Conservation (phyloP, 2,329 filamentous ascomycete species). For the Aphanocladium album region DNA sequence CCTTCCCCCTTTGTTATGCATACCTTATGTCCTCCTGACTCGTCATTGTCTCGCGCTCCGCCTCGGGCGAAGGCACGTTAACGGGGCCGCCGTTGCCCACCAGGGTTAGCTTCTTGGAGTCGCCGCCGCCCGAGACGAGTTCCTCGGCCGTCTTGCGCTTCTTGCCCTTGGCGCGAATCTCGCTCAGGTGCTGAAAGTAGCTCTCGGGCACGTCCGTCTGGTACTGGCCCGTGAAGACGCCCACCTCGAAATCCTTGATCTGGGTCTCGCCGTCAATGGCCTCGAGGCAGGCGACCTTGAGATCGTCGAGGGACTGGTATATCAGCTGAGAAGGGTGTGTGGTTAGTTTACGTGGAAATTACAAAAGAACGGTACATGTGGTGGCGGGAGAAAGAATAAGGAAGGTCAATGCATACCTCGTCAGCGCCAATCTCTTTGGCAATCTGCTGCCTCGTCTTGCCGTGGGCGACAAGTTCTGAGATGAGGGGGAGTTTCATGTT, state of each 20-base stretch:
- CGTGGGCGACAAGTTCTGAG: conserved; percentile 31
- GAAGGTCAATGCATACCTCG: too few relatives aligned
- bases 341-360: background rate
- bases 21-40: conserved; percentile 30
- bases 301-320: conserved; percentile 59
- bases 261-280: conserved; percentile 54
- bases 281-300: conserved; percentile 74
- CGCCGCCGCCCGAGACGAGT: background rate
- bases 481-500: background rate
- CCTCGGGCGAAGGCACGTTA: conserved; percentile 34
- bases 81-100: conserved; percentile 44
- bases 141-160: conserved; percentile 14
- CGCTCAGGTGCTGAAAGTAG: conserved; percentile 79
- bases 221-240: conserved; percentile 87
- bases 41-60: conserved; percentile 11
- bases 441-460: conserved; percentile 33
- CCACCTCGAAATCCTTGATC: conserved; percentile 72
- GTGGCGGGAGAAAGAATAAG: too few relatives aligned
- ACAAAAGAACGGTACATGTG: background rate
- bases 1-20: background rate
- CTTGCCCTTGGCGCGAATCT: conserved; percentile 60
- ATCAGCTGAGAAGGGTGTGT: conserved; percentile 44
- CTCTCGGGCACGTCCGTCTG: conserved; percentile 71
- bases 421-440: conserved; percentile 39
- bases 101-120: conserved; percentile 9